Evolutionary conservation across 345 rosid genomes (phyloP), one percentile per base, ranked within the genome.

Genomic region (Populus ilicifolia): DNA sequence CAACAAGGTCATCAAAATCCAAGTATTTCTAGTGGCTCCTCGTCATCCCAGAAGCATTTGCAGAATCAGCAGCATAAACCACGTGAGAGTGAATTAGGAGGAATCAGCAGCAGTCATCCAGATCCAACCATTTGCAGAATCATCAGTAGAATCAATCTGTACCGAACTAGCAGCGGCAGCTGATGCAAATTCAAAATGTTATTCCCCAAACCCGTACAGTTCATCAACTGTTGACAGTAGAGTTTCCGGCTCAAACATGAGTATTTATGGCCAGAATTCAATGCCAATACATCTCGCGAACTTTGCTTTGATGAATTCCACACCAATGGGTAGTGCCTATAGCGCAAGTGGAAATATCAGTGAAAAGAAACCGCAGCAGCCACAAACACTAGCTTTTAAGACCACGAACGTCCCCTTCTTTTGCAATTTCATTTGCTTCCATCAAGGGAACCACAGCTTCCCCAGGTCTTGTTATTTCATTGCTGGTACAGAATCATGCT

Each of bases 401-500:
- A 78, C 89, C 91, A n/a, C 78, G 86, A 9, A 82, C 80, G 1
- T 84, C 97, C 66, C 98, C 85, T 81, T 86, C 97, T 75, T 92
- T 92, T 88, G 94, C 98, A 39, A 87, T 96, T 96, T 89, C 99
- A n/a, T 90, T 90, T 85, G 84, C 93, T n/a, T 81, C 97, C 29
- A 82, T 90, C 46, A 91, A 84, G 80, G 94, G 96, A 72, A 82
- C 89, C 30, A 81, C 80, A n/a, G 14, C 85, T 68, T 76, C 88
- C 77, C 86, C 89, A 35, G 76, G 89, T 74, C 72, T 93, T 52
- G 96, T 92, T 80, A 87, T 95, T 65, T 88, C 98, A 23, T 85
- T 93, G 52, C 75, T 92, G 44, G 80, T 93, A 13, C 94, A 87
- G n/a, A 92, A 85, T 85, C 96, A 91, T 72, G 83, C 98, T 69